phyloP scores from a whole-genome alignment of 257 asterid species.

The Penstemon barbatus region DNA sequence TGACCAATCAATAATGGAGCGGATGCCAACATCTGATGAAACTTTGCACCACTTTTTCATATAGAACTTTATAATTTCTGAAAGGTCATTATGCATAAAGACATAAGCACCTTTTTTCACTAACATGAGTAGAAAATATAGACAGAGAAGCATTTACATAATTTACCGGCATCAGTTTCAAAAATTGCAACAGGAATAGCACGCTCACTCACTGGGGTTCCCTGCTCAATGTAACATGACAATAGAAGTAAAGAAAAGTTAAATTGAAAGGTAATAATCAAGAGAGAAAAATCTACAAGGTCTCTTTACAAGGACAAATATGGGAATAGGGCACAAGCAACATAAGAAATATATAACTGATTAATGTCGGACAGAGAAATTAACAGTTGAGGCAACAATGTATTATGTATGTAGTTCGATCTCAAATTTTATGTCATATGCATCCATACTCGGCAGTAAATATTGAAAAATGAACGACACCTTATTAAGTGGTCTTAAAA shows the following conservation, averaged over 20 bases:
- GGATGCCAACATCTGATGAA: slow-evolving; percentile 87
- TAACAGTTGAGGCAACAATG: slow-evolving; percentile 8
- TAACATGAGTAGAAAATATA: slow-evolving; percentile 23
- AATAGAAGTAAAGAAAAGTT: slow-evolving; percentile 23
- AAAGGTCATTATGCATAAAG: slow-evolving; percentile 25
- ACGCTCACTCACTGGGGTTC: slow-evolving; percentile 97
- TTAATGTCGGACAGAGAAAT: slow-evolving; percentile 13
- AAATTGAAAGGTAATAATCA: slow-evolving; percentile 22
- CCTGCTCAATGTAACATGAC: slow-evolving; percentile 59
- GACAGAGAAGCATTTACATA: slow-evolving; percentile 14
- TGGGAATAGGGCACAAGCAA: slow-evolving; percentile 4
- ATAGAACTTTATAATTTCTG: slow-evolving; percentile 87
- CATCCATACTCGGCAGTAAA: slow-evolving; percentile 5
- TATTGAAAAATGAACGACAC: slow-evolving; percentile 10
- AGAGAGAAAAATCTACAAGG: slow-evolving; percentile 10
- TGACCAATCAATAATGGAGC: slow-evolving; percentile 97
- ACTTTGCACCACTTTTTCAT: slow-evolving; percentile 97
- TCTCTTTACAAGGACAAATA: slow-evolving; percentile 19
- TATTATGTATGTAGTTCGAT: slow-evolving; percentile 9
- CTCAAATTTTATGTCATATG: slow-evolving; percentile 8
- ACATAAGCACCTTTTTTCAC: slow-evolving; percentile 37
- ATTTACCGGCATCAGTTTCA: slow-evolving; percentile 83
- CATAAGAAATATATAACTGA: slow-evolving; percentile 18
- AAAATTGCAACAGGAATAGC: slow-evolving; percentile 99
- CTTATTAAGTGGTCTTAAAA: not conserved